Evolutionary conservation across 2,329 filamentous ascomycete species (phyloP).

Genomic region (Botrytis byssoidea): DNA sequence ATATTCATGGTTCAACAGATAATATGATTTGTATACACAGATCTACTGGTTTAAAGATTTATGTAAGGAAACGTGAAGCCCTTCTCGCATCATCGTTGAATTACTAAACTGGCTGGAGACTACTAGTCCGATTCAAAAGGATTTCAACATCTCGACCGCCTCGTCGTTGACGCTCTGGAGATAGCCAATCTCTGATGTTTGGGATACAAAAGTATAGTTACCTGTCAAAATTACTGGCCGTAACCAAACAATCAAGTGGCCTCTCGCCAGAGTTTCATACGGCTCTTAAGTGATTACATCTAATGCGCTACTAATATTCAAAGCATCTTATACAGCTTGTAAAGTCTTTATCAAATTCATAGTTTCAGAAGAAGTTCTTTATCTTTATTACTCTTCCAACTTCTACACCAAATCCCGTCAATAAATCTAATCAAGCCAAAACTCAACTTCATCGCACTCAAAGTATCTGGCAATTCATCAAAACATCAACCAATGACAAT

Average conservation of each 20-base stretch:
- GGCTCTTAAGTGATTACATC: neutral
- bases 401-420: neutral
- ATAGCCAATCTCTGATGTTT: neutral
- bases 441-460: neutral
- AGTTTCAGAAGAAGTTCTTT: neutral
- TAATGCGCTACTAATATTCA: neutral
- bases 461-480: neutral
- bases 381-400: neutral
- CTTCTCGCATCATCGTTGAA: no score
- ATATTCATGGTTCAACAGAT: no score
- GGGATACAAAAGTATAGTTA: neutral
- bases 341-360: neutral
- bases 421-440: neutral
- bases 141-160: no score
- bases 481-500: neutral
- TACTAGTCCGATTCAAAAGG: no score
- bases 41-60: no score
- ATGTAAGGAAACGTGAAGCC: rapidly evolving
- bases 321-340: neutral
- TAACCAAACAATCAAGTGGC: neutral
- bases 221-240: neutral
- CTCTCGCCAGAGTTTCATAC: neutral
- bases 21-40: no score
- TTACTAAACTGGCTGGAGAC: no score
- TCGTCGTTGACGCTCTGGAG: neutral